Base-by-base conservation (phyloP, 164 flowering plant genomes). In the Protea cynaroides region DNA sequence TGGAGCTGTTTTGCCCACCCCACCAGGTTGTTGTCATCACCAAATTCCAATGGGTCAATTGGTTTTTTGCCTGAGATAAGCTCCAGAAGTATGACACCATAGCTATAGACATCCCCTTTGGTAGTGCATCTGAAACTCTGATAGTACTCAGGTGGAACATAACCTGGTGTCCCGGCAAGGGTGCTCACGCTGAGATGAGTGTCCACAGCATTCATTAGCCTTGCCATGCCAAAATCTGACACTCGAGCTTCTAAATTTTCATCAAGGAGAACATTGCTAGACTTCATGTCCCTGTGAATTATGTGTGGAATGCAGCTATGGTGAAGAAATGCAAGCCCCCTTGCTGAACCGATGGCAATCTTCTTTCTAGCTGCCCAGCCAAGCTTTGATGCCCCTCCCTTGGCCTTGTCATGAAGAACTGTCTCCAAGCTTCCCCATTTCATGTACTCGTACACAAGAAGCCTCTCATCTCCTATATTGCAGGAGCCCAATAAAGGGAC, bases 191-290 rank as follows among this genome's bases (percentile, higher is more conserved):
- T 92, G 8, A 90, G 80, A 78, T 92, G 98, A 25, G 93, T 85
- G 68, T 92, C 96, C 0, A 86, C 80, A 14, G 90, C 94, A 62
- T 80, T 88, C 71, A 89, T 85, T 65, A 89, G 62, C 60, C 98
- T 75, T 9, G 98, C 98, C 98, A 92, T 92, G 25, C 96, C 96
- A 64, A 92, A 92, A 84, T 92, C 98, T 6, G 98, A 92, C 2
- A 90, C 96, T 50, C 96, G 69, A 0, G 98, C 96, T 69, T 88
- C 96, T 34, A 89, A 73, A 36, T 85, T 81, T 46, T 86, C 89
- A 63, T 88, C 96, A 1, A 88, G 72, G 34, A 86, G 86, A 58
- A 89, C 92, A 70, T 89, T 89, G 79, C 96, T 89, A 1, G 90
- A 86, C 67, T 86, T 85, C 92, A 86, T 86, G 74, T 84, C 92